Evolutionary conservation across 2,329 filamentous ascomycete genomes (phyloP).

Genomic region (Diaporthe nobilis): DNA sequence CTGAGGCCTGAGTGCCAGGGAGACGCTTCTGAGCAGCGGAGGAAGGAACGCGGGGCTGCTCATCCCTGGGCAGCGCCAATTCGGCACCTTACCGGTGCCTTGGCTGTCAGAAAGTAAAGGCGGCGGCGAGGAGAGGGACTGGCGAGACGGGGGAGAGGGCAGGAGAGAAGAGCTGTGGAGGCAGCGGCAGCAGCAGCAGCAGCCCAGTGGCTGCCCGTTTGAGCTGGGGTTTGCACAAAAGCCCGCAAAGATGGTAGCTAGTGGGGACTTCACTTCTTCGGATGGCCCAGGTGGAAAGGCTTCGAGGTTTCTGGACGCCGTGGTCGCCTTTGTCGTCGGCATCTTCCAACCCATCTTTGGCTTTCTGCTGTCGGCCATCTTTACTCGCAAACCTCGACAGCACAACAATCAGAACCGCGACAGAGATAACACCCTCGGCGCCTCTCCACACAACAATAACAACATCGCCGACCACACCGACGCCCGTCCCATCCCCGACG

Average conservation of each 20-base stretch:
- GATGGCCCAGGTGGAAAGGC: conserved; percentile 38
- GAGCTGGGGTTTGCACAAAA: not conserved
- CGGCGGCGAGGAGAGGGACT: not conserved
- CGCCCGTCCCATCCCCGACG: not conserved
- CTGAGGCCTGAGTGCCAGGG: not conserved
- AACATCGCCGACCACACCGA: not conserved
- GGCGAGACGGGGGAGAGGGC: not conserved
- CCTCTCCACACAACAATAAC: not conserved
- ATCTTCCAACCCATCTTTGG: conserved; percentile 38
- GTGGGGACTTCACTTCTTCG: conserved; percentile 25
- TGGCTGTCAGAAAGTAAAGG: conserved; percentile 5
- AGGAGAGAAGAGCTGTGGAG: not conserved
- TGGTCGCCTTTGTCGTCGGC: conserved; percentile 40
- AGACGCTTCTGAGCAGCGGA: not conserved
- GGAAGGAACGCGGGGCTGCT: not conserved
- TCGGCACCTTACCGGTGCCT: not conserved
- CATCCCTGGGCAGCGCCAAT: not conserved
- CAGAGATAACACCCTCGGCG: conserved; percentile 22
- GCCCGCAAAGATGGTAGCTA: conserved; percentile 36
- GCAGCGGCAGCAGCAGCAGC: conserved; percentile 12
- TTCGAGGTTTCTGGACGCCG: conserved; percentile 34
- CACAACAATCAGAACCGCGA: conserved; percentile 28
- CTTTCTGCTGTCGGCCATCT: conserved; percentile 34
- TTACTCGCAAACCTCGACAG: conserved; percentile 29
- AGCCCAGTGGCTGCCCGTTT: conserved; percentile 35